These are phyloP conservation scores for Debaryomyces singareniensis DNA, from an alignment of 1,139 yeast species.

Conservation along the genomic window DNA sequence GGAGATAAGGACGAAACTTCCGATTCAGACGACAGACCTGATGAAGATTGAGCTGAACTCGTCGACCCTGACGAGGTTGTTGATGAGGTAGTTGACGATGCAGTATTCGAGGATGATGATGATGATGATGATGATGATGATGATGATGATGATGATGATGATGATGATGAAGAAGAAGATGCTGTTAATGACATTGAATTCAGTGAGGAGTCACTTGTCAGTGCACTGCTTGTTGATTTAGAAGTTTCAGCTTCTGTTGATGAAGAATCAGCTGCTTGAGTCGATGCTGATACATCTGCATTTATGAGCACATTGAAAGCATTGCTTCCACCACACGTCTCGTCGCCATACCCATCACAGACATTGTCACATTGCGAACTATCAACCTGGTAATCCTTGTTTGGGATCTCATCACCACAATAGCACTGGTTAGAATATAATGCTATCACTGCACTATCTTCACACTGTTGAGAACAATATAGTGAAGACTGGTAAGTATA, in stretches of 20 bases:
- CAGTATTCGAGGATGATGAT: slow-evolving; percentile 2
- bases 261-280: slow-evolving; percentile 9
- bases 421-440: slow-evolving; percentile 50
- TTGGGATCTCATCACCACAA: slow-evolving; percentile 49
- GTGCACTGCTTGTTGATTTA: slow-evolving; percentile 9
- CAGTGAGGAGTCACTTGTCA: slow-evolving; percentile 4
- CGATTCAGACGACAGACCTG: slow-evolving; percentile 4
- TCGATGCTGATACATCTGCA: slow-evolving; percentile 14
- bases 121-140: slow-evolving; percentile 1
- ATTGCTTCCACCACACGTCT: slow-evolving; percentile 58
- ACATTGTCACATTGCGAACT: slow-evolving; percentile 36
- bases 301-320: slow-evolving; percentile 45
- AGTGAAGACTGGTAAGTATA: slow-evolving; percentile 47
- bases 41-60: slow-evolving; percentile 2
- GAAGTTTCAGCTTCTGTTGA: slow-evolving; percentile 9
- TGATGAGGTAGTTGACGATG: slow-evolving; percentile 8
- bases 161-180: slow-evolving; percentile 1
- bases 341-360: slow-evolving; percentile 54
- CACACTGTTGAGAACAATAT: slow-evolving; percentile 43
- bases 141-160: slow-evolving; percentile 3
- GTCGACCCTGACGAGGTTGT: slow-evolving; percentile 2
- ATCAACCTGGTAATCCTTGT: slow-evolving; percentile 20
- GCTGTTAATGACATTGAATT: slow-evolving; percentile 1
- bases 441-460: slow-evolving; percentile 44
- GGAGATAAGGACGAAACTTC: slow-evolving; percentile 5